Conservation (phyloP, 768 basidiomycete species). For the Tricholoma matsutake region DNA sequence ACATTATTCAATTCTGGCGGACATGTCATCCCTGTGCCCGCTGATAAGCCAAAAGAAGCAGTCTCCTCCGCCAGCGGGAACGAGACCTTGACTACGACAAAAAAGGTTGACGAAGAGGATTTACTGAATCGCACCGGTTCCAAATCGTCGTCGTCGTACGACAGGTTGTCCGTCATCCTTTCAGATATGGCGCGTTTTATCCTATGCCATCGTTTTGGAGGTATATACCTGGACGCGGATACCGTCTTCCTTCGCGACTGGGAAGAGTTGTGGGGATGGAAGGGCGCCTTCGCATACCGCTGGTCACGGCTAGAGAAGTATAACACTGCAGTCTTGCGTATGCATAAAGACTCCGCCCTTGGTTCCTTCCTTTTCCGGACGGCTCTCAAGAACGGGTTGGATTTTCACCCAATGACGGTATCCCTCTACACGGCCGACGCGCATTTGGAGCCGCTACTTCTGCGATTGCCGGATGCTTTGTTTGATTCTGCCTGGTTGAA, state of each 20-base stretch:
- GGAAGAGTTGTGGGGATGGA: conserved; percentile 97
- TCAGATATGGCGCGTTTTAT: conserved; percentile 98
- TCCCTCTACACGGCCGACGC: conserved; percentile 84
- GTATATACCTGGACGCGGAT: conserved; percentile 93
- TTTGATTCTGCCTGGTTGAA: conserved; percentile 96
- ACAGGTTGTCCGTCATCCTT: conserved; percentile 86
- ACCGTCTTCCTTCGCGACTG: conserved; percentile 91
- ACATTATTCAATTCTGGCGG: conserved; percentile 88
- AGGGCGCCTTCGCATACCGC: conserved; percentile 90
- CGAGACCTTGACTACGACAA: conserved; percentile 48
- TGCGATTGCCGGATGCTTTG: conserved; percentile 85
- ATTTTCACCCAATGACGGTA: conserved; percentile 95
- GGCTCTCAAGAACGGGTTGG: conserved; percentile 84
- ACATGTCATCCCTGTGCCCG: conserved; percentile 61
- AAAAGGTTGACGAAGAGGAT: conserved; percentile 47
- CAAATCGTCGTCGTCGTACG: conserved; percentile 83
- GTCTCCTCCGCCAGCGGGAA: conserved; percentile 40
- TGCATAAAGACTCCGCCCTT: conserved; percentile 87
- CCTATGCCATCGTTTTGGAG: conserved; percentile 89
- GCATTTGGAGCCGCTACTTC: conserved; percentile 67
- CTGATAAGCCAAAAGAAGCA: conserved; percentile 31
- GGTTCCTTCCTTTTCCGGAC: conserved; percentile 91
- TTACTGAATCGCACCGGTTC: conserved; percentile 79
- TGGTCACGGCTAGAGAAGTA: conserved; percentile 93
- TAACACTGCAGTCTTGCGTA: conserved; percentile 88